These are phyloP conservation scores for Trichosporon faecale DNA, from an alignment of 1,284 basidiomycete genomes.

Conservation along the genomic window DNA sequence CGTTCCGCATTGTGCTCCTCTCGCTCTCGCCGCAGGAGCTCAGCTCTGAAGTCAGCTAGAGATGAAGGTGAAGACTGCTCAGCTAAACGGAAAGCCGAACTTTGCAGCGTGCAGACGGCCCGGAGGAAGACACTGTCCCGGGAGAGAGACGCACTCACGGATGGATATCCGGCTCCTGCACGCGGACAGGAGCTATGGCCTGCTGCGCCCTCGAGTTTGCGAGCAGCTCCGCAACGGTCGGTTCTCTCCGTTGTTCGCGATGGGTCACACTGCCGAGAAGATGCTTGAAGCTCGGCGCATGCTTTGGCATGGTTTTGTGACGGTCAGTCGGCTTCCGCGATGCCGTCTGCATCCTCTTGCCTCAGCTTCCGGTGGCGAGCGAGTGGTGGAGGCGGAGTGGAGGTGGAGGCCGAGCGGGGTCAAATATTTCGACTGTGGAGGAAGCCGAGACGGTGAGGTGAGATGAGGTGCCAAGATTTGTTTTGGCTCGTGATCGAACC, in stretches of 20 bases:
- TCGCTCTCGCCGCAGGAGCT: constrained; percentile 35
- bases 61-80: no score
- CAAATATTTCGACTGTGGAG: not conserved
- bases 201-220: constrained; percentile 24
- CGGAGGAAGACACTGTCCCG: not conserved
- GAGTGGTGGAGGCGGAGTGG: not conserved
- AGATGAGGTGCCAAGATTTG: not conserved
- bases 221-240: constrained; percentile 36
- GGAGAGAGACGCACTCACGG: constrained; percentile 29
- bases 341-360: not conserved
- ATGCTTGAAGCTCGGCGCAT: constrained; percentile 45
- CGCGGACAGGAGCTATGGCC: not conserved
- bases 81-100: no score
- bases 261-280: constrained; percentile 25
- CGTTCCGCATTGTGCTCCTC: constrained; percentile 32
- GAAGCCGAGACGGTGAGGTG: not conserved
- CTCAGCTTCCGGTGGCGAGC: not conserved
- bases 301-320: constrained; percentile 39
- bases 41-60: constrained; percentile 31
- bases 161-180: constrained; percentile 29
- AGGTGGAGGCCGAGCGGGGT: constrained; percentile 4
- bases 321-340: not conserved
- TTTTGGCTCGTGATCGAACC: constrained; percentile 44
- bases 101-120: no score
- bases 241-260: constrained; percentile 22